Percentiles rank a stretch among this genome's conserved stretches.
These are phyloP conservation scores for Aureobasidium sp. DNA, from an alignment of 2,329 filamentous ascomycete genomes.

Conservation along the genomic window DNA sequence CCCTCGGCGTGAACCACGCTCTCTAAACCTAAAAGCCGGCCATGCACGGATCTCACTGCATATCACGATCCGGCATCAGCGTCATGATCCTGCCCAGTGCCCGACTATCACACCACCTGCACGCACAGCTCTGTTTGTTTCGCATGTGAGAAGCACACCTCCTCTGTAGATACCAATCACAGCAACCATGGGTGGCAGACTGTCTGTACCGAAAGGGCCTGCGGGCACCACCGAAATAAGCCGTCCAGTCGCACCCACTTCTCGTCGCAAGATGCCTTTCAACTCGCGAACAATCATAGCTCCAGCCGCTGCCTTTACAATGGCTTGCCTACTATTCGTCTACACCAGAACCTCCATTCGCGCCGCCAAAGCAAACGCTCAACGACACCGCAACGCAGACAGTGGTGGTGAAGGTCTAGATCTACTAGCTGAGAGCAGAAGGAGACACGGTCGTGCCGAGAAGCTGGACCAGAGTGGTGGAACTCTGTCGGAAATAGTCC, in stretches of 20 bases:
- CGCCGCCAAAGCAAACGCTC: conserved; percentile 71
- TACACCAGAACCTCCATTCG: conserved; percentile 73
- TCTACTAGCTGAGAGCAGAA: conserved; percentile 57
- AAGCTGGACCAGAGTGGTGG: conserved; percentile 43
- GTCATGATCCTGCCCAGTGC: no score
- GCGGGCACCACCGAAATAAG: conserved; percentile 48
- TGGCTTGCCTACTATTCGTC: conserved; percentile 65
- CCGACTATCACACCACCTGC: conserved; percentile 11
- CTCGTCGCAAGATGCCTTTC: conserved; percentile 33
- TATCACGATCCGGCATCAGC: not conserved
- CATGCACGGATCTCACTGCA: not conserved
- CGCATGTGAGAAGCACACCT: not conserved
- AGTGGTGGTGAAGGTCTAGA: conserved; percentile 59
- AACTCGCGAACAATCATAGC: conserved; percentile 56
- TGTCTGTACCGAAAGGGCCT: conserved; percentile 49
- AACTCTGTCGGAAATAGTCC: conserved; percentile 38
- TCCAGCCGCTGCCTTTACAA: conserved; percentile 68
- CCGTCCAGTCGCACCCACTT: conserved; percentile 35
- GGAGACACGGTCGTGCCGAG: conserved; percentile 58
- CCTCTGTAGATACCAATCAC: conserved; percentile 9
- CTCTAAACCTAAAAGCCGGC: conserved; percentile 1
- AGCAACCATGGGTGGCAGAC: conserved; percentile 49
- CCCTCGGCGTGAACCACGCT: conserved; percentile 2
- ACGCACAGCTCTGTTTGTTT: not conserved
- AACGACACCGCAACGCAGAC: conserved; percentile 63